phyloP scores from a whole-genome alignment of 179 eudicot species.

The Sideroxylon spinosum region DNA sequence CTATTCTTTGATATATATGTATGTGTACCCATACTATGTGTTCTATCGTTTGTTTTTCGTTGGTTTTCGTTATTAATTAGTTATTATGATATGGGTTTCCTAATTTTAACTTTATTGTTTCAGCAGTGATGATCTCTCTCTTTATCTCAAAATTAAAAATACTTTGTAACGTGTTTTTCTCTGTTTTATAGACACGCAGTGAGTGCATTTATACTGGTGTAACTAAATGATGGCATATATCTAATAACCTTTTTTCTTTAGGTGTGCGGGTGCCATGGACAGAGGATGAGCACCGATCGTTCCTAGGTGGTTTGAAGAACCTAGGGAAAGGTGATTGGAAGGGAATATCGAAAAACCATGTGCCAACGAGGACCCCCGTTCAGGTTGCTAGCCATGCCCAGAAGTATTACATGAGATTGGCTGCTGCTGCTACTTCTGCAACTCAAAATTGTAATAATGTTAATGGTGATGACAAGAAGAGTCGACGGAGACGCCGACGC shows the following conservation, averaged over 20 bases:
- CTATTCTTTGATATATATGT: background rate
- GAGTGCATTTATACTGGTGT: no score
- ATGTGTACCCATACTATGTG: no score
- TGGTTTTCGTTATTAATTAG: background rate
- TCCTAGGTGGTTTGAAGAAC: slow-evolving; percentile 17
- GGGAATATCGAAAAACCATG: slow-evolving; percentile 19
- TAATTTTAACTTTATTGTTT: background rate
- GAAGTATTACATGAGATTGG: slow-evolving; percentile 11
- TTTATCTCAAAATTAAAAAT: no score
- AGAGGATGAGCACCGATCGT: slow-evolving; percentile 20
- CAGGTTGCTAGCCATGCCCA: slow-evolving; percentile 28
- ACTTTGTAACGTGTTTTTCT: no score
- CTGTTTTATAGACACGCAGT: no score
- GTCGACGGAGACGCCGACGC: slow-evolving; percentile 12
- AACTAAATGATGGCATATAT: no score
- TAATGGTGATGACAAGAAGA: slow-evolving; percentile 19
- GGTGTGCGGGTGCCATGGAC: slow-evolving; percentile 23
- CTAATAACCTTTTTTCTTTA: no score
- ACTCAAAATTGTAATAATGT: no score
- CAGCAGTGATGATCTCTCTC: background rate
- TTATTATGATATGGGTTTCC: background rate
- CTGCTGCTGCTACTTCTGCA: no score
- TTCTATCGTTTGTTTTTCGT: background rate
- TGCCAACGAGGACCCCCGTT: slow-evolving; percentile 17
- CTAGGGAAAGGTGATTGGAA: slow-evolving; percentile 26